These are phyloP conservation scores for Thalassia testudinum DNA, from an alignment of 116 monocot genomes.

Conservation along the genomic window DNA sequence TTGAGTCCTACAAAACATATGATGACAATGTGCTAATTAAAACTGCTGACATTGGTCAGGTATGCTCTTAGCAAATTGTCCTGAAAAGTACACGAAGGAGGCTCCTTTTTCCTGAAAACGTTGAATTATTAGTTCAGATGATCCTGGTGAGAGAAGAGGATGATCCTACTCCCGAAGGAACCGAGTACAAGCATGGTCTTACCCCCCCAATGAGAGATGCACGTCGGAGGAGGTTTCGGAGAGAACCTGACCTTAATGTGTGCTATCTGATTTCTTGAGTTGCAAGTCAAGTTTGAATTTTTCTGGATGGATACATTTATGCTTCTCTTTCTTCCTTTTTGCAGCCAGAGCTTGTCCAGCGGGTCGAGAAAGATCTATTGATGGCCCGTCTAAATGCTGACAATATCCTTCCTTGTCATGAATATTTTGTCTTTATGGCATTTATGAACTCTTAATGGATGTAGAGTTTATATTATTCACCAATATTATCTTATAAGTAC, in stretches of 20 bases:
- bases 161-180: conserved; percentile 74
- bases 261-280: too few relatives aligned
- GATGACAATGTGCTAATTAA: conserved; percentile 85
- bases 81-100: background rate
- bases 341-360: conserved; percentile 85
- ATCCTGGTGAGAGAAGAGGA: conserved; percentile 77
- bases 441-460: too few relatives aligned
- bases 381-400: conserved; percentile 40
- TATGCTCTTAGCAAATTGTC: conserved; percentile 4
- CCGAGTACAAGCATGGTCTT: conserved; percentile 77
- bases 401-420: conserved; percentile 50
- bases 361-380: conserved; percentile 69
- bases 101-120: background rate
- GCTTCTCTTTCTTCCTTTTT: conserved; percentile 10
- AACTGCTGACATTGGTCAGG: conserved; percentile 93
- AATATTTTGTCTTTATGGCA: too few relatives aligned
- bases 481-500: too few relatives aligned
- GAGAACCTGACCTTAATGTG: conserved; percentile 97
- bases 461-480: too few relatives aligned
- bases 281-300: too few relatives aligned
- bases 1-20: conserved; percentile 98
- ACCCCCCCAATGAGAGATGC: conserved; percentile 98
- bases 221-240: conserved; percentile 59
- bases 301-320: too few relatives aligned
- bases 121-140: conserved; percentile 34